phyloP scores from a whole-genome alignment of 352 stramenopile species.

The Sclerospora graminicola region DNA sequence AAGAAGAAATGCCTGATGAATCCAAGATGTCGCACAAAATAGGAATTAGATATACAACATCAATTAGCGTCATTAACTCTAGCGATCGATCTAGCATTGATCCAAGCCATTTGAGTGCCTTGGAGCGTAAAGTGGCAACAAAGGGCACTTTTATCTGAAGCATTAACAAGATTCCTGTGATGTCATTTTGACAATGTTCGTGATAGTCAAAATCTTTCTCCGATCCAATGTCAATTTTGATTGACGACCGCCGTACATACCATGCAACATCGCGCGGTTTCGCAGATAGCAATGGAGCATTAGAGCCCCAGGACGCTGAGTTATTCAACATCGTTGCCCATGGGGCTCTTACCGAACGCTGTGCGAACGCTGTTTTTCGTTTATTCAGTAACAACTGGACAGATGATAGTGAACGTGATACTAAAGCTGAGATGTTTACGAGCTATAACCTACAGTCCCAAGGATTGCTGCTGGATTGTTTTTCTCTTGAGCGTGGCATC shows the following conservation, averaged over 20 bases:
- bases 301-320: too few relatives aligned
- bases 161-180: slow-evolving; percentile 31
- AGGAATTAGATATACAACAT: slow-evolving; percentile 54
- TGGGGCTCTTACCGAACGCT: slow-evolving; percentile 26
- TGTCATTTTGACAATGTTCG: slow-evolving; percentile 31
- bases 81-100: slow-evolving; percentile 57
- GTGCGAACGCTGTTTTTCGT: slow-evolving; percentile 30
- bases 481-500: slow-evolving; percentile 53
- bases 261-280: slow-evolving; percentile 49
- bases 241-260: slow-evolving; percentile 52
- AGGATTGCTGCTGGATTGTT: slow-evolving; percentile 45
- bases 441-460: slow-evolving; percentile 63
- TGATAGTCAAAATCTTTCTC: slow-evolving; percentile 25
- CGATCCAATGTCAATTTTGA: slow-evolving; percentile 3
- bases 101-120: slow-evolving; percentile 70
- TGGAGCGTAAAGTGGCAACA: slow-evolving; percentile 29
- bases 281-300: slow-evolving; percentile 23
- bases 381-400: slow-evolving; percentile 32
- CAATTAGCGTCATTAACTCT: slow-evolving; percentile 40
- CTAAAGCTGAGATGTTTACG: slow-evolving; percentile 40
- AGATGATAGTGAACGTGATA: slow-evolving; percentile 2
- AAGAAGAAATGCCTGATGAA: slow-evolving; percentile 31
- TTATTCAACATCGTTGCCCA: slow-evolving; percentile 42
- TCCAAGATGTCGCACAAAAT: slow-evolving; percentile 49
- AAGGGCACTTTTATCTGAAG: slow-evolving; percentile 23